These are phyloP conservation scores for Wickerhamiella lipophila DNA, from an alignment of 805 yeast genomes.

Conservation along the genomic window DNA sequence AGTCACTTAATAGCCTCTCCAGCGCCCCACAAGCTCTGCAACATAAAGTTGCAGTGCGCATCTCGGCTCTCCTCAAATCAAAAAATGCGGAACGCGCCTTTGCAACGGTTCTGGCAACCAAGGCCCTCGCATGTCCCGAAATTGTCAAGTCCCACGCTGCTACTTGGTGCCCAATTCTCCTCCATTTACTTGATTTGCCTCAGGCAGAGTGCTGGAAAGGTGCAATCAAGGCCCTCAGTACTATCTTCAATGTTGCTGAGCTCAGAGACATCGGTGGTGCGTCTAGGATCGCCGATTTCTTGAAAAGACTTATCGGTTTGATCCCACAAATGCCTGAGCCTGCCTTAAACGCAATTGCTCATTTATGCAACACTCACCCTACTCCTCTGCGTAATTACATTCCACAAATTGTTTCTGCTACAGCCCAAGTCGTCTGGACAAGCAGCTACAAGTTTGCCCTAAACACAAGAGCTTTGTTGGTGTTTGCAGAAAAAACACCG, in stretches of 20 bases:
- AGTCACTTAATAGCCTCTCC: background rate
- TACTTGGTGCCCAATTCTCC: slow-evolving; percentile 28
- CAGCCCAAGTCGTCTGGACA: background rate
- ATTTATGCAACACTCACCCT: slow-evolving; percentile 17
- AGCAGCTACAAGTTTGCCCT: slow-evolving; percentile 8
- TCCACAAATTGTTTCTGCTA: slow-evolving; percentile 12
- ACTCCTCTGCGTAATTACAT: slow-evolving; percentile 19
- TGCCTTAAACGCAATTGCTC: slow-evolving; percentile 7
- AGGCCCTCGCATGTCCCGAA: slow-evolving; percentile 22
- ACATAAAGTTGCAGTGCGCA: slow-evolving; percentile 25
- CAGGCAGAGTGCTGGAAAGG: slow-evolving; percentile 26
- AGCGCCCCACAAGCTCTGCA: slow-evolving; percentile 8
- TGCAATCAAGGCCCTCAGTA: slow-evolving; percentile 22
- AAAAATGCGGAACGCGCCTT: slow-evolving; percentile 30
- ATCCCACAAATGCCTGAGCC: slow-evolving; percentile 11
- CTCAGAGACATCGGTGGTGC: slow-evolving; percentile 65
- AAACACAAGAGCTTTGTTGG: slow-evolving; percentile 14
- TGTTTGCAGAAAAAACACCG: slow-evolving; percentile 17
- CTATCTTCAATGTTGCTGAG: slow-evolving; percentile 34
- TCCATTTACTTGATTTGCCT: slow-evolving; percentile 31
- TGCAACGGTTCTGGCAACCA: slow-evolving; percentile 28
- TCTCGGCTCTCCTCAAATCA: slow-evolving; percentile 29
- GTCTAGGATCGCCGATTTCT: slow-evolving; percentile 57
- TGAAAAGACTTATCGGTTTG: slow-evolving; percentile 28
- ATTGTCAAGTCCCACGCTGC: slow-evolving; percentile 31